These are phyloP conservation scores for Kwoniella dejecticola DNA, from an alignment of 768 basidiomycete species.

Conservation along the genomic window DNA sequence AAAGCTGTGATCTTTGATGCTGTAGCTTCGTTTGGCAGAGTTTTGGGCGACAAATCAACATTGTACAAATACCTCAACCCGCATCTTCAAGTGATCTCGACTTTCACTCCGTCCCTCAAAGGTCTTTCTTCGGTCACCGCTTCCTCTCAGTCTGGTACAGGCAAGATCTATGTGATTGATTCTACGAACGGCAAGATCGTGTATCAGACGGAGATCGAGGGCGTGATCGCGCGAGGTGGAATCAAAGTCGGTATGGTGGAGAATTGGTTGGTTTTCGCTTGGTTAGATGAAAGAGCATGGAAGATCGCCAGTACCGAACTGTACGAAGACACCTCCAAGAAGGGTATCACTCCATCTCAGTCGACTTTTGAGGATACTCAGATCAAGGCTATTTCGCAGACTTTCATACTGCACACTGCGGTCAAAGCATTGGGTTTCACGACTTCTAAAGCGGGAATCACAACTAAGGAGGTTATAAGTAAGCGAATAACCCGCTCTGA, in stretches of 20 bases:
- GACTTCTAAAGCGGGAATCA: conserved; percentile 82
- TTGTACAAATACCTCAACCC: conserved; percentile 94
- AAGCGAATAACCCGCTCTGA: conserved; percentile 51
- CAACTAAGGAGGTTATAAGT: conserved; percentile 84
- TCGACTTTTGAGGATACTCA: conserved; percentile 63
- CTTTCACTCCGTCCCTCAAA: conserved; percentile 54
- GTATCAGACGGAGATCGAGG: conserved; percentile 66
- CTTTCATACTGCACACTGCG: conserved; percentile 70
- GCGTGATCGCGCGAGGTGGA: conserved; percentile 41
- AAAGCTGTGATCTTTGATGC: conserved; percentile 59
- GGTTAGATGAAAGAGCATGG: conserved; percentile 71
- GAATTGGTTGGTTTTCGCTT: conserved; percentile 92
- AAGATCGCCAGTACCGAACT: conserved; percentile 80
- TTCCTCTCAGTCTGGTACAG: conserved; percentile 49
- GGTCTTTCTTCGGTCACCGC: neutral
- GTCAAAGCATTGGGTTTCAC: conserved; percentile 74
- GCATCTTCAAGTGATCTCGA: conserved; percentile 69
- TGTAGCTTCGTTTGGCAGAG: conserved; percentile 77
- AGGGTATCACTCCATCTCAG: conserved; percentile 66
- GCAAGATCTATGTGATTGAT: conserved; percentile 78
- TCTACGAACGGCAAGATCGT: conserved; percentile 73
- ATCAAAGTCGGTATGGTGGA: conserved; percentile 73
- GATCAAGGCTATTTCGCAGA: conserved; percentile 66
- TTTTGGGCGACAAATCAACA: conserved; percentile 81
- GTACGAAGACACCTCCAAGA: conserved; percentile 81